A percentile compares a stretch with the other conserved stretches of the same genome.
Conservation (phyloP, 2,329 filamentous ascomycete species). For the Pseudocercospora crystallina region DNA sequence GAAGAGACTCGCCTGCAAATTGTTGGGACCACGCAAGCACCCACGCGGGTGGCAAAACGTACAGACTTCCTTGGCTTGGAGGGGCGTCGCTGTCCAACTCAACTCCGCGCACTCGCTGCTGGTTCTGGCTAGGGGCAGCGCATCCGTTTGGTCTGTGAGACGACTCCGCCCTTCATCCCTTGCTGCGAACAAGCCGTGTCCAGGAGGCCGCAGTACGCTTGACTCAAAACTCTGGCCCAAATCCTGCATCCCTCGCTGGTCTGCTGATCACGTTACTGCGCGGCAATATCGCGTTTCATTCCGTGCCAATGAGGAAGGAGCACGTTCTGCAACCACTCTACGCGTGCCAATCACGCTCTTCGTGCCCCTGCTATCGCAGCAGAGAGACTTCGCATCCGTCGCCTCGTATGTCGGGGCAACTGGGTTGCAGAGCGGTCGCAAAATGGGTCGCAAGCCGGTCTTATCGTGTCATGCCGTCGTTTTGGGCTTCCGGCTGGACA, state of each 20-base stretch:
- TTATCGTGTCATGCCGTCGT: slow-evolving; percentile 12
- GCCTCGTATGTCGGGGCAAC: slow-evolving; percentile 24
- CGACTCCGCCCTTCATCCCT: slow-evolving; percentile 15
- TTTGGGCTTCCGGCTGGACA: slow-evolving; percentile 6
- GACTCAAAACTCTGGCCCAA: slow-evolving; percentile 15
- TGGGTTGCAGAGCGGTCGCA: slow-evolving; percentile 14
- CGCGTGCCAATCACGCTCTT: slow-evolving; percentile 25
- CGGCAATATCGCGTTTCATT: slow-evolving; percentile 19
- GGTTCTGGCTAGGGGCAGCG: slow-evolving; percentile 15
- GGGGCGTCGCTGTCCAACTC: slow-evolving; percentile 2
- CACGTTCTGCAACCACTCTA: slow-evolving; percentile 14
- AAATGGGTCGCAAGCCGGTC: slow-evolving; percentile 12
- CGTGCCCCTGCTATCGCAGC: slow-evolving; percentile 13
- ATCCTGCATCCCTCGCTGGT: background rate
- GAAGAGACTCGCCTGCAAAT: background rate
- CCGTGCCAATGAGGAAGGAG: slow-evolving; percentile 10
- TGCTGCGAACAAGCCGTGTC: slow-evolving; percentile 13
- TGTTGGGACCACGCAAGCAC: background rate
- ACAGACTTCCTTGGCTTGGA: slow-evolving; percentile 14
- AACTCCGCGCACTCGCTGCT: slow-evolving; percentile 7
- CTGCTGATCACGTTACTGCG: slow-evolving; percentile 18
- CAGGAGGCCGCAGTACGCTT: slow-evolving; percentile 17
- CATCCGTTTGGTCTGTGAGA: slow-evolving; percentile 19
- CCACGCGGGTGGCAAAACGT: slow-evolving; percentile 13
- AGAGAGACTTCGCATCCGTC: slow-evolving; percentile 18